These are phyloP conservation scores for Penicillium crystallinum DNA, from an alignment of 495 filamentous ascomycete species.

Conservation along the genomic window DNA sequence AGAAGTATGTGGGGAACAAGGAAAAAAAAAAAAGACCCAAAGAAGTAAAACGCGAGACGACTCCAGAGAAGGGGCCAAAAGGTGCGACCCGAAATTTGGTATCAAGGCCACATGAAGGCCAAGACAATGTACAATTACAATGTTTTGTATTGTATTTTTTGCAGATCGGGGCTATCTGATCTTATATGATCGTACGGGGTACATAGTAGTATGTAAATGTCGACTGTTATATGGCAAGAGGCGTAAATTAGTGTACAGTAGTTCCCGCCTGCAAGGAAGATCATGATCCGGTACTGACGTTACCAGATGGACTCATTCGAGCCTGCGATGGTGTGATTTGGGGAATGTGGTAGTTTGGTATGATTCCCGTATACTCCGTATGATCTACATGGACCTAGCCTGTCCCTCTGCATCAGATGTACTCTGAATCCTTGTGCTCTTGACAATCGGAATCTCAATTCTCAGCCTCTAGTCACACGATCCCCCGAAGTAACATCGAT, in stretches of 20 bases:
- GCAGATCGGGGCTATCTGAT: no score
- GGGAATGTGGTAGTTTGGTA: not conserved
- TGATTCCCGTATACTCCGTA: not conserved
- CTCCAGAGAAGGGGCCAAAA: not conserved
- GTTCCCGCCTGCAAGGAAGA: slow-evolving; percentile 22
- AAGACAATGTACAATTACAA: not conserved
- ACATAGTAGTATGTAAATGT: not conserved
- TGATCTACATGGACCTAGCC: not conserved
- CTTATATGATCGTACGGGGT: no score
- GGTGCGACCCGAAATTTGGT: not conserved
- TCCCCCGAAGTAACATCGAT: not conserved
- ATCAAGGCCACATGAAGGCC: slow-evolving; percentile 3
- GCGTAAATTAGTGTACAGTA: not conserved
- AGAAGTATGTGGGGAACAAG: slow-evolving; percentile 18
- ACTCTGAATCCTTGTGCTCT: no score
- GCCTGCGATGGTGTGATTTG: slow-evolving; percentile 41
- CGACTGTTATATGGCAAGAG: not conserved
- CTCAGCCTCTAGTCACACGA: slow-evolving; percentile 2
- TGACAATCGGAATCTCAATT: no score
- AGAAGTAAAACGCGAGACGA: slow-evolving; percentile 4
- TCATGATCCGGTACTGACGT: slow-evolving; percentile 24
- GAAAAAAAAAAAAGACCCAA: slow-evolving; percentile 2
- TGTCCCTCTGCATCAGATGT: not conserved
- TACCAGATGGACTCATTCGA: slow-evolving; percentile 33
- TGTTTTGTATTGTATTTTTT: slow-evolving; percentile 6